Conservation (phyloP, 805 yeast species). For the Lachancea sp. region DNA sequence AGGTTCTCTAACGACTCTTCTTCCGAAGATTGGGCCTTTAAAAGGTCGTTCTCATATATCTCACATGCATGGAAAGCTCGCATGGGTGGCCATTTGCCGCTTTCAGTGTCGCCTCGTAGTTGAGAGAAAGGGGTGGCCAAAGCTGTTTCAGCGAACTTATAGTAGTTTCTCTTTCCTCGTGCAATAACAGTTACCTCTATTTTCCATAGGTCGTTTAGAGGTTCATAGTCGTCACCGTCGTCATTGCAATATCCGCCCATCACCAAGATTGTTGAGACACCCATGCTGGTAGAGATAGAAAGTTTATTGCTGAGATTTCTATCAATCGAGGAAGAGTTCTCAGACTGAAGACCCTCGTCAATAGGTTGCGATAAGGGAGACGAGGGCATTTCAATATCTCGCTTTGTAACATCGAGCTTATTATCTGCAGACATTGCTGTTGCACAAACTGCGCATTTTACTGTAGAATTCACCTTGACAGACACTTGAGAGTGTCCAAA, state of each 20-base stretch:
- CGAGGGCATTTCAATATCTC: not conserved
- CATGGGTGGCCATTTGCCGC: constrained; percentile 27
- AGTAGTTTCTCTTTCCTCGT: constrained; percentile 32
- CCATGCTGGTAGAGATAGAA: constrained; percentile 8
- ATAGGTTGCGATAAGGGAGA: constrained; percentile 6
- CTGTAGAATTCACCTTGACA: constrained; percentile 10
- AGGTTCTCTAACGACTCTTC: constrained; percentile 15
- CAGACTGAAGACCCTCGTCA: constrained; percentile 3
- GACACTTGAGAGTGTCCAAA: constrained; percentile 37
- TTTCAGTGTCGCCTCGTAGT: constrained; percentile 10
- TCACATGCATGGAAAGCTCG: constrained; percentile 35
- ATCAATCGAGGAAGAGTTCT: constrained; percentile 5
- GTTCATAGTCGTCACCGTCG: constrained; percentile 28
- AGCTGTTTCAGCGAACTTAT: constrained; percentile 35
- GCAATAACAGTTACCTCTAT: constrained; percentile 35
- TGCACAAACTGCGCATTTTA: constrained; percentile 5
- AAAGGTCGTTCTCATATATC: constrained; percentile 17
- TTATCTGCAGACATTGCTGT: not conserved
- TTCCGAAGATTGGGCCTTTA: constrained; percentile 11
- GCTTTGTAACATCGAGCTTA: not conserved
- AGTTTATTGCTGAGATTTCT: constrained; percentile 1
- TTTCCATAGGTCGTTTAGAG: constrained; percentile 39
- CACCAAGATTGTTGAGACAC: constrained; percentile 27
- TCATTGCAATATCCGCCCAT: constrained; percentile 45
- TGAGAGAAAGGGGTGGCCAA: constrained; percentile 30